Evolutionary conservation across 2,329 filamentous ascomycete genomes (phyloP).

Genomic region (Ceratocystis albifundus): DNA sequence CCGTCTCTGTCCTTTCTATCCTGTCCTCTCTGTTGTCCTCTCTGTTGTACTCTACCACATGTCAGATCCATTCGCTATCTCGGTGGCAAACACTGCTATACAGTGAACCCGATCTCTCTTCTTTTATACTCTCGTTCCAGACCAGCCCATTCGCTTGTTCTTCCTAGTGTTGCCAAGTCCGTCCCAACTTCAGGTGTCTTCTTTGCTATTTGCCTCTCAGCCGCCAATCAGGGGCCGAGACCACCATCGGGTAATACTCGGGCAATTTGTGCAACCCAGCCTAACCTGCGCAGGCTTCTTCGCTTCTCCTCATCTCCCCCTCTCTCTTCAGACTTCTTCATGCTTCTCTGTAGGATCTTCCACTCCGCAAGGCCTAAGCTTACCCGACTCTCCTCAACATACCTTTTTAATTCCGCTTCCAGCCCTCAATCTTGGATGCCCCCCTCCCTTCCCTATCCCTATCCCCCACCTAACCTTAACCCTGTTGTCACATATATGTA

Average conservation of each 20-base stretch:
- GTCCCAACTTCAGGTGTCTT: not conserved
- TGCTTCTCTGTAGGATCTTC: not conserved
- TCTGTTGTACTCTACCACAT: not conserved
- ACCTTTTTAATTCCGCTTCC: no score
- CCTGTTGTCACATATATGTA: no score
- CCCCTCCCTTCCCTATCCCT: no score
- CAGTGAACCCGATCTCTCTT: not conserved
- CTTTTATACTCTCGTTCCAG: not conserved
- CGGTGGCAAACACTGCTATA: not conserved
- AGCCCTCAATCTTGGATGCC: no score
- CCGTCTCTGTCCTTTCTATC: not conserved
- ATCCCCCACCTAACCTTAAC: no score
- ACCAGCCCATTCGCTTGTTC: not conserved
- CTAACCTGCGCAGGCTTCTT: not conserved
- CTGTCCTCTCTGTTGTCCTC: not conserved
- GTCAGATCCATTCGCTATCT: not conserved
- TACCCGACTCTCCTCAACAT: not conserved
- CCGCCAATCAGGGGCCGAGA: conserved; percentile 9
- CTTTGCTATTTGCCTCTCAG: not conserved
- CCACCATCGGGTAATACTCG: not conserved
- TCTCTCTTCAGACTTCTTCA: not conserved
- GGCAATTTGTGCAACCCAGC: not conserved
- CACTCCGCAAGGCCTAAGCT: not conserved
- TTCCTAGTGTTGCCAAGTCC: not conserved
- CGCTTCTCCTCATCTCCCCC: not conserved